Evolutionary conservation across 2,329 filamentous ascomycete species (phyloP), one percentile per base, ranked within the genome.

Genomic region (Fusarium praegraminearum): DNA sequence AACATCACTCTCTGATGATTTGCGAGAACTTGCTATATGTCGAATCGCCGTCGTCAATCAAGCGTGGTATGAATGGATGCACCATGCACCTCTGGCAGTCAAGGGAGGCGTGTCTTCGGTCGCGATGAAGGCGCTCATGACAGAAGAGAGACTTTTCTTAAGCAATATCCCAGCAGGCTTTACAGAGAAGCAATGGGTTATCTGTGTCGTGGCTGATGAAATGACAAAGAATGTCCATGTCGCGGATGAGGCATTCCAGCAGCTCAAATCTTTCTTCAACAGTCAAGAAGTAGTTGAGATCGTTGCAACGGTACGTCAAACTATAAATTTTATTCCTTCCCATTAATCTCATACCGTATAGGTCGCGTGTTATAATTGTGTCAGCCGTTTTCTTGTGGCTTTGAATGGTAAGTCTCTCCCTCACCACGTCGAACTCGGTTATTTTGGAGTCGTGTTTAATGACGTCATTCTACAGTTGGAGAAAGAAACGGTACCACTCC

Each of bases 311-410:
- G 52, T 55, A 50, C n/a, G 24, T 38, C 3, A 6, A 22, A 18
- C 8, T 12, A 2, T 2, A 8, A 20, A 0, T 2, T 40, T 7
- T 2, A 5, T 1, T 20, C 5, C 12, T 2, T 4, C 10, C 1
- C 3, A 2, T 5, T 3, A 43, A 4, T 10, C 53, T 51, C 7
- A 56, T 4, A 1, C 6, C 2, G 2, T 24, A 4, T 15, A 56
- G 53, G 16, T 56, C 4, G 53, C 53, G 8, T 56, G 44, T 10
- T 56, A 56, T 16, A 51, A 56, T 6, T 56, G 52, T 11, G 53
- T 56, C 3, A 56, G 53, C 26, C 53, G 53, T n/a, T 56, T 51
- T 40, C 53, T 56, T 15, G 53, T 56, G n/a, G 44, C 53, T n/a
- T 11, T 56, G 24, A 44, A 56, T 15, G 53, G 53, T 24, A 51